These are phyloP conservation scores for Colletotrichum sp. DNA, from an alignment of 2,329 filamentous ascomycete species.

Conservation along the genomic window DNA sequence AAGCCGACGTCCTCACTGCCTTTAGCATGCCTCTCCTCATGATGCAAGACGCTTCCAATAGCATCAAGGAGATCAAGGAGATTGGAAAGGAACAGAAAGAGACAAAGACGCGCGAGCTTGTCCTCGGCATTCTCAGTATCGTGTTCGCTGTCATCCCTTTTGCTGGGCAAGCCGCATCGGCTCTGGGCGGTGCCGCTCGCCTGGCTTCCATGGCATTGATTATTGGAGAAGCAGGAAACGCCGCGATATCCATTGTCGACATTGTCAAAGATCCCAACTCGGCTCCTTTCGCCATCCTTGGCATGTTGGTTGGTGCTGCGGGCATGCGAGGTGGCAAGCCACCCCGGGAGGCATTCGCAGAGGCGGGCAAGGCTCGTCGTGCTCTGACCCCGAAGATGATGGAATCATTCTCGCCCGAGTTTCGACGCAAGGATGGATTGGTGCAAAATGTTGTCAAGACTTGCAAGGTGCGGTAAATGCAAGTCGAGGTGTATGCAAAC, in stretches of 20 bases:
- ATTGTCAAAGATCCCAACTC: slow-evolving; percentile 26
- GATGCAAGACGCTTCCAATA: slow-evolving; percentile 28
- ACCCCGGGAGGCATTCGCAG: not conserved
- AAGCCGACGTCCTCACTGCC: not conserved
- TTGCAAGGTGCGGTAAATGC: not conserved
- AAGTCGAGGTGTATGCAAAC: not conserved
- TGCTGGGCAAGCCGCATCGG: slow-evolving; percentile 49
- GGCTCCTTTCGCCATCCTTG: slow-evolving; percentile 31
- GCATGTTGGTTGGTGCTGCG: slow-evolving; percentile 21
- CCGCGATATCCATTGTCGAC: slow-evolving; percentile 25
- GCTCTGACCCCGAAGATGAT: not conserved
- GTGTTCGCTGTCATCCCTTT: slow-evolving; percentile 55
- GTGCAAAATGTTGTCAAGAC: not conserved
- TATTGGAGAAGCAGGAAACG: slow-evolving; percentile 24
- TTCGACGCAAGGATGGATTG: not conserved
- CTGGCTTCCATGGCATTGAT: slow-evolving; percentile 21
- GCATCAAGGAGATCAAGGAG: slow-evolving; percentile 30
- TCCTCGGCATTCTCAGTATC: slow-evolving; percentile 43
- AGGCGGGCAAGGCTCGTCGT: not conserved
- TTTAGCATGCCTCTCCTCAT: slow-evolving; percentile 26
- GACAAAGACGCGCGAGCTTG: slow-evolving; percentile 25
- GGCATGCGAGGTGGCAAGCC: not conserved
- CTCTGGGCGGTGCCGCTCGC: slow-evolving; percentile 14
- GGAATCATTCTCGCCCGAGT: not conserved
- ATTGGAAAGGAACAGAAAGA: slow-evolving; percentile 25